Conservation (phyloP, 1,284 basidiomycete species). For the Tylopilus sp. region DNA sequence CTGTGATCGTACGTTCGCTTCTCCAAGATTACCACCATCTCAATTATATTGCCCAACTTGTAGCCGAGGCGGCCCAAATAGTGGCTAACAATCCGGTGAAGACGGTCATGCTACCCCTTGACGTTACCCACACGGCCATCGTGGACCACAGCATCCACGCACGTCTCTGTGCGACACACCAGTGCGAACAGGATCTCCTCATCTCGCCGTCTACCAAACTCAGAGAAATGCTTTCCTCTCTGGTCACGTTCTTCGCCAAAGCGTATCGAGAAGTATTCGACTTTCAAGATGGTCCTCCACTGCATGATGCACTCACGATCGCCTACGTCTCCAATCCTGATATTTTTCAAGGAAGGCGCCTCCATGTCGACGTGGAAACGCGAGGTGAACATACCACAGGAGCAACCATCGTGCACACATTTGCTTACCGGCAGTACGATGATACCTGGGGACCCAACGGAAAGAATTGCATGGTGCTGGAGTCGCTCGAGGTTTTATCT, state of each 20-base stretch:
- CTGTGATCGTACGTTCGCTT: conserved; percentile 72
- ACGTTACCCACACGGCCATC: conserved; percentile 88
- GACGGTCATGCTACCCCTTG: conserved; percentile 83
- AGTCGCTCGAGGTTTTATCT: conserved; percentile 68
- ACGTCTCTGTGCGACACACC: conserved; percentile 59
- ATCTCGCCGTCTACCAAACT: conserved; percentile 57
- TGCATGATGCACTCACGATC: conserved; percentile 86
- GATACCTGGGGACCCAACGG: conserved; percentile 74
- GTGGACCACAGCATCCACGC: conserved; percentile 66
- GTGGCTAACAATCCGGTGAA: conserved; percentile 70
- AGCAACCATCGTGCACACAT: conserved; percentile 83
- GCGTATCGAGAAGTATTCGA: conserved; percentile 77
- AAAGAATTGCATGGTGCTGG: conserved; percentile 79
- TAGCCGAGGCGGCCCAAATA: conserved; percentile 85
- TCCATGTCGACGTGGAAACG: conserved; percentile 84
- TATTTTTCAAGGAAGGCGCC: conserved; percentile 70
- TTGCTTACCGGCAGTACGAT: conserved; percentile 67
- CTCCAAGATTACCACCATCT: not conserved
- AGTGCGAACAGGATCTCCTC: too few species aligned
- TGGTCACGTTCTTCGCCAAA: conserved; percentile 78
- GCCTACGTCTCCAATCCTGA: conserved; percentile 76
- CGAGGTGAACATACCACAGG: conserved; percentile 71
- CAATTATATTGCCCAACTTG: not conserved
- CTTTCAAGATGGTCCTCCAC: conserved; percentile 75
- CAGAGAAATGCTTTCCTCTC: conserved; percentile 77